phyloP scores from a whole-genome alignment of 805 yeast genomes.

The Wilhelminamyces savonicus region DNA sequence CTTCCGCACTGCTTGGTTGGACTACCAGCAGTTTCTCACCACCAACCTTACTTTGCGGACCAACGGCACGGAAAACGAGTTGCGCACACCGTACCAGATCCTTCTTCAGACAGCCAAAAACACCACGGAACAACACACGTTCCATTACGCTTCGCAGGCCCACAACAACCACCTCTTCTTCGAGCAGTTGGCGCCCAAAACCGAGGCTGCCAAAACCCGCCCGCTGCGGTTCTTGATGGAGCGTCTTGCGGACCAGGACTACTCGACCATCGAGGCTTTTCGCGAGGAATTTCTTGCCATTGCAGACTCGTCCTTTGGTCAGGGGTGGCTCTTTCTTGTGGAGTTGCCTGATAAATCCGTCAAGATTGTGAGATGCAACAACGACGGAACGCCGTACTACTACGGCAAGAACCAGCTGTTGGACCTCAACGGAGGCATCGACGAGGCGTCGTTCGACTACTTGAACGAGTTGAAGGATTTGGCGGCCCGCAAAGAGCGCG shows the following conservation, averaged over 20 bases:
- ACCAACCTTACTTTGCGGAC: constrained; percentile 58
- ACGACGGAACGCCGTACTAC: constrained; percentile 74
- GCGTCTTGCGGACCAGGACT: constrained; percentile 27
- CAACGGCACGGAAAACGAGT: constrained; percentile 74
- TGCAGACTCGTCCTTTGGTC: constrained; percentile 52
- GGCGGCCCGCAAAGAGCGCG: constrained; percentile 38
- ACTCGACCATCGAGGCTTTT: constrained; percentile 41
- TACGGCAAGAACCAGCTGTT: constrained; percentile 62
- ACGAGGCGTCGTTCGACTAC: constrained; percentile 45
- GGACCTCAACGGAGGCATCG: constrained; percentile 72
- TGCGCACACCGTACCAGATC: constrained; percentile 68
- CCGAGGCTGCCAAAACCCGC: constrained; percentile 24
- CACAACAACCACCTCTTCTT: constrained; percentile 90
- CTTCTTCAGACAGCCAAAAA: constrained; percentile 60
- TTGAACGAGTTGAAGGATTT: constrained; percentile 38
- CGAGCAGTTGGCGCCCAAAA: constrained; percentile 45
- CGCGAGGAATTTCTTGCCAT: constrained; percentile 41
- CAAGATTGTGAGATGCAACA: constrained; percentile 49
- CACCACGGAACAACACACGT: constrained; percentile 60
- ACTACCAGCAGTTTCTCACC: constrained; percentile 65
- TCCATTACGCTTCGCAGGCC: constrained; percentile 85
- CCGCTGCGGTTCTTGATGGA: constrained; percentile 35
- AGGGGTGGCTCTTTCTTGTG: constrained; percentile 72
- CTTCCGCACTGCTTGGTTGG: constrained; percentile 70
- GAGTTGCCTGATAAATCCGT: constrained; percentile 59